Base-by-base conservation (phyloP, 192 early-diverging fungal genomes). In the Coemansia sp. region DNA sequence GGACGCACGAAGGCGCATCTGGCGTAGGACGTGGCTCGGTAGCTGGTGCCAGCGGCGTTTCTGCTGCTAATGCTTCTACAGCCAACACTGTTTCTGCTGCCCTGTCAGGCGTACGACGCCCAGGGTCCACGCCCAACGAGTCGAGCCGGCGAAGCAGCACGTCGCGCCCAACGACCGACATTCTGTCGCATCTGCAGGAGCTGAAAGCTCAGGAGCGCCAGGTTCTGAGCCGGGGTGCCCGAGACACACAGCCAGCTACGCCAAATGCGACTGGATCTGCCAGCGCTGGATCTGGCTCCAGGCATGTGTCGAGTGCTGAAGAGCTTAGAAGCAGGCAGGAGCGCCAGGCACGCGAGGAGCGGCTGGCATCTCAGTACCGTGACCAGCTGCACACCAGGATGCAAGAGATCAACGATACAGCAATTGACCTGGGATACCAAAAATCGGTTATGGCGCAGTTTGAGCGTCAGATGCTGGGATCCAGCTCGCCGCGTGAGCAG, bases 181-280 rank as follows among this genome's bases (percentile, higher is more conserved):
- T 81, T 15, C 58, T 81, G 43, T 62, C 70, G 22, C 79, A 81
- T 23, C 49, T 81, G 24, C 72, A 81, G 37, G 73, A 72, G 53
- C 64, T 81, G 15, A 81, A 81, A 63, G 79, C 45, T 23, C 64
- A 76, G 57, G 79, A 81, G 66, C 54, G 61, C 12, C 79, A 81
- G 14, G 66, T 81, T 12, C 70, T 81, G 22, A 52, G 63, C 17
- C 73, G 73, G 21, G 62, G 69, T 12, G 24, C 32, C 6, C 70
- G 63, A 21, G 68, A 70, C 38, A 15, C 47, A 2, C 60, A 24
- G n/a, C 29, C 66, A 29, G 17, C 57, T 38, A 39, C 55, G 6
- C 51, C 51, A 0, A 21, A 2, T 0, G 56, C 56, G 4, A 12
- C 53, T n/a, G 53, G 53, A 27, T 55, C 59, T 1, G 21, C 15